Base-by-base conservation (phyloP, 2,329 filamentous ascomycete genomes). In the Paradendryphiella salina region DNA sequence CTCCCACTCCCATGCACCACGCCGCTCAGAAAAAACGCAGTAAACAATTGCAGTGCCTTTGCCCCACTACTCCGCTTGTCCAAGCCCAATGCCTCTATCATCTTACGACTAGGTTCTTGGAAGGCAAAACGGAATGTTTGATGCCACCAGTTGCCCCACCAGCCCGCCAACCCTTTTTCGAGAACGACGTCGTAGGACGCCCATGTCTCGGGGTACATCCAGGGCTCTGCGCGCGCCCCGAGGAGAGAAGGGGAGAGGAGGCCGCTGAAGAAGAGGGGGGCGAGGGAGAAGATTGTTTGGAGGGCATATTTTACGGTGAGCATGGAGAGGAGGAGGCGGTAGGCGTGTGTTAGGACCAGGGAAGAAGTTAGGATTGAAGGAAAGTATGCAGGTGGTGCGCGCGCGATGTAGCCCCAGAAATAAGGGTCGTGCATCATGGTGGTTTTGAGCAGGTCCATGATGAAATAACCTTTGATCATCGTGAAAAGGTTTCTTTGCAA, bases 121-220 rank as follows among this genome's bases (percentile, higher is more conserved):
- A 93, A 91, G 2, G 83, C 84, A 47, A 85, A 81, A 0, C 91
- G 87, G 75, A 96, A 95, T 2, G 87, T 86, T 73, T 96, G 92
- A 71, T 97, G 93, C 93, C 93, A 96, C 80, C 85, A 93, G 17
- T 78, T 79, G 36, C 88, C 86, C 93, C 93, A 97, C 74, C 87
- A 88, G 0, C 91, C 92, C 0, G 82, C 80, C 1, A 96, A 77
- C 0, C 93, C 92, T 51, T 83, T 78, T 54, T 90, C 83, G 9
- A 86, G 73, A 1, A 92, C 77, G 20, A 77, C 73, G 0, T 63
- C 32, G 56, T 80, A 79, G 2, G 75, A 66, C 0, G 84, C 84
- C 73, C 81, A 87, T 10, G 74, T 71, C n/a, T 80, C 76, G 0
- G 82, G 77, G 63, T 87, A 87, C 54, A 85, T 76, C 82, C 83